Evolutionary conservation across 495 filamentous ascomycete genomes (phyloP), one percentile per base, ranked within the genome.

Genomic region (Lepraria neglecta): DNA sequence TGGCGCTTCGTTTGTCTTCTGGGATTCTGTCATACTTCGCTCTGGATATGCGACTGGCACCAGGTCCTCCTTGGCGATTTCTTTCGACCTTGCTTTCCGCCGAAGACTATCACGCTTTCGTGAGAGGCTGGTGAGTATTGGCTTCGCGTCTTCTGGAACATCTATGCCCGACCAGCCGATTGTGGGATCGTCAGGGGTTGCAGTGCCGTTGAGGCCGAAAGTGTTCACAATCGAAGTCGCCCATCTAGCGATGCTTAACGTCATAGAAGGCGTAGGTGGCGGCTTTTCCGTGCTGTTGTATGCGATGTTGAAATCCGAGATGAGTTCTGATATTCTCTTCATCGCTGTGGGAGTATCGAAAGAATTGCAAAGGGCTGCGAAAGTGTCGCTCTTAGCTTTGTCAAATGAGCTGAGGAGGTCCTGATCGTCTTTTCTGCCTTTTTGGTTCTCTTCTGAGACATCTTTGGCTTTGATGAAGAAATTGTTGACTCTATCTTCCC

Each of bases 321-420:
- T 86, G 12, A 97, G 78, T 48, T 87, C 80, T 3, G 83, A 83
- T 57, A 98, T 85, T 14, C 82, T 70, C 30, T 78, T 77, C 87
- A 98, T 90, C 3, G 84, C 89, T 30, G 74, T 73, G 12, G 87
- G 81, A 1, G 94, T 98, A 68, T 97, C 83, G 75, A 98, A 97
- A 0, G 91, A 96, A 73, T 97, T 90, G 71, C 79, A 82, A 15
- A 98, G 79, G 0, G 86, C 86, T 14, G 77, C 73, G 59, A 90
- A 71, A 9, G 91, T 76, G 1, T 85, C 80, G 12, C 72, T 70
- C 72, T 94, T 84, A 6, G 87, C 80, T 40, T 82, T 74, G 45
- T 85, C 79, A 9, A 96, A 75, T 38, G 74, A 74, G 12, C 72
- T 68, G 21, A 58, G 64, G 11, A 82, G 65, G 4, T 19, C 30